phyloP scores from a whole-genome alignment of 192 early-diverging fungal species.

The Thamnidium elegans region DNA sequence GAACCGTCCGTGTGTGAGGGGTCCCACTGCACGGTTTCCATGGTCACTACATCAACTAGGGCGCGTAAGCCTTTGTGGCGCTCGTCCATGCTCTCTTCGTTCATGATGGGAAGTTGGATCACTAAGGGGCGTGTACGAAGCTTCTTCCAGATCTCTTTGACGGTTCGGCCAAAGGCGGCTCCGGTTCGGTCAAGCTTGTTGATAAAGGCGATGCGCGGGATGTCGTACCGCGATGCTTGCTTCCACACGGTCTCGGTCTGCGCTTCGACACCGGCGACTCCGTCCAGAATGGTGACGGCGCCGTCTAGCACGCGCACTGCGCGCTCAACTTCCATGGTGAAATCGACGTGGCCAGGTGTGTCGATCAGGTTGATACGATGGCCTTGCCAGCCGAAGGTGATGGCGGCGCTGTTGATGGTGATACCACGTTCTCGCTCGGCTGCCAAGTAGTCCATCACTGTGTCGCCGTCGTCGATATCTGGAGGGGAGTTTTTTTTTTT shows the following conservation, averaged over 20 bases:
- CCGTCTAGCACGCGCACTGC: constrained; percentile 92
- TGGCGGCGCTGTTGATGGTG: constrained; percentile 90
- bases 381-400: constrained; percentile 75
- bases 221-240: constrained; percentile 78
- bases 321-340: constrained; percentile 94
- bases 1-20: constrained; percentile 43
- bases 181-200: constrained; percentile 96
- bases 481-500: background rate
- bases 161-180: constrained; percentile 59
- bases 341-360: constrained; percentile 95
- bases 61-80: constrained; percentile 51
- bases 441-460: constrained; percentile 90
- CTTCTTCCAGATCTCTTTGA: constrained; percentile 55
- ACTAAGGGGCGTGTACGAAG: constrained; percentile 65
- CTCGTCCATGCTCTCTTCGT: constrained; percentile 33
- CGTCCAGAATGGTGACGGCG: constrained; percentile 90
- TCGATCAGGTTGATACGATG: constrained; percentile 91
- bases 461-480: constrained; percentile 91
- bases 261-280: constrained; percentile 93
- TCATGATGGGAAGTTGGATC: constrained; percentile 68
- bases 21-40: constrained; percentile 68
- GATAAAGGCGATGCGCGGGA: constrained; percentile 86
- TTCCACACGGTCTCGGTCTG: constrained; percentile 95
- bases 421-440: constrained; percentile 91
- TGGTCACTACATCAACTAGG: constrained; percentile 72